Evolutionary conservation across 768 basidiomycete species (phyloP), one percentile per base, ranked within the genome.

Genomic region (Amanita fuliginea): DNA sequence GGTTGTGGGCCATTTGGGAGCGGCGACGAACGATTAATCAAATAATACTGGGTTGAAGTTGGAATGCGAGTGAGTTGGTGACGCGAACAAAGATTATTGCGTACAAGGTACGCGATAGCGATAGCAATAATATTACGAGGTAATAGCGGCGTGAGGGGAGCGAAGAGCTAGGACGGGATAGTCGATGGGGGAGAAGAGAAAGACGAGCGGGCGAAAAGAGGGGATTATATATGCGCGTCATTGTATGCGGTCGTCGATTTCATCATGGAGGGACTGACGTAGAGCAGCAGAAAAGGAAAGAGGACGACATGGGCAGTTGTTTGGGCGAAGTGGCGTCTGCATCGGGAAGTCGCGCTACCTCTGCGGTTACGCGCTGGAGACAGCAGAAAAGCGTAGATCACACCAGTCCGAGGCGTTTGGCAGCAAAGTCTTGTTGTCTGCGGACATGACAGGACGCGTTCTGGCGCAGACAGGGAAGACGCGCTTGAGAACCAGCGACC

Each of bases 101-200:
- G 49, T 50, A 43, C 49, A 50, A 50, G 49, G 40, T 50, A 50
- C 43, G n/a, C 40, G 41, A 50, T 50, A 50, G 49, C 49, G 33
- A 43, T 50, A 50, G 49, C 49, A 50, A 50, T 50, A 50, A 43
- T 30, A 42, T 42, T 50, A 42, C 42, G 40, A 39, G 49, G 41
- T 33, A 36, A 49, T 49, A 49, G 48, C 48, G 48, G 48, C 47
- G 49, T 50, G 41, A 28, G 18, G 41, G n/a, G 30, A 40, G 40
- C 18, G 33, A 21, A 43, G 32, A 35, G 49, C 42, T 50, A 50
- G 49, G 16, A 42, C 41, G 41, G n/a, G 49, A 50, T 50, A 50
- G 49, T 35, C 30, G 41, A 43, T 50, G 32, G 40, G n/a, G 40
- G 24, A 33, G 26, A 42, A 49, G 47, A 39, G 26, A 50, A 43